phyloP scores from a whole-genome alignment of 805 yeast genomes.

The Ogataea nonfermentans region DNA sequence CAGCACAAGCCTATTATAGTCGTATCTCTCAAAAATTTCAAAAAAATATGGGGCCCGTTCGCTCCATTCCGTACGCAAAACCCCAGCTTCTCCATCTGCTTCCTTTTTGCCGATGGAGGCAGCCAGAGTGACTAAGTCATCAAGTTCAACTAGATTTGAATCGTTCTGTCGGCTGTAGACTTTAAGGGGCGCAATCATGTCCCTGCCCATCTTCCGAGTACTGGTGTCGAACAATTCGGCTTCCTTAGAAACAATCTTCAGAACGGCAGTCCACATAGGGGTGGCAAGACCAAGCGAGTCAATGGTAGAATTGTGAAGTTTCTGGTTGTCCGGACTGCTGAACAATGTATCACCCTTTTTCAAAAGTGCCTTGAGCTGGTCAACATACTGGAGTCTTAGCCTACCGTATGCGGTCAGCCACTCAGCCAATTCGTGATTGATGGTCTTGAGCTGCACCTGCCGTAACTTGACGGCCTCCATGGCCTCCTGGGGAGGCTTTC shows the following conservation, averaged over 20 bases:
- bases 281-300: slow-evolving; percentile 46
- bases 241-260: slow-evolving; percentile 44
- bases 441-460: slow-evolving; percentile 48
- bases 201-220: slow-evolving; percentile 51
- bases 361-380: slow-evolving; percentile 42
- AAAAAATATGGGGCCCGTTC: slow-evolving; percentile 74
- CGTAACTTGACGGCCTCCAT: slow-evolving; percentile 59
- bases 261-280: slow-evolving; percentile 44
- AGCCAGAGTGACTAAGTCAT: slow-evolving; percentile 34
- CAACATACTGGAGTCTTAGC: slow-evolving; percentile 45
- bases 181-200: slow-evolving; percentile 53
- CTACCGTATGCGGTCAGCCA: slow-evolving; percentile 57
- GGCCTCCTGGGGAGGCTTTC: slow-evolving; percentile 55
- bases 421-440: slow-evolving; percentile 60
- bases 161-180: slow-evolving; percentile 54
- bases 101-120: slow-evolving; percentile 21
- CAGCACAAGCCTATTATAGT: slow-evolving; percentile 56
- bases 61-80: slow-evolving; percentile 65
- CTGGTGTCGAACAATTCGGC: slow-evolving; percentile 44
- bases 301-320: slow-evolving; percentile 46
- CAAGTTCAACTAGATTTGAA: slow-evolving; percentile 40
- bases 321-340: slow-evolving; percentile 36
- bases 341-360: slow-evolving; percentile 37
- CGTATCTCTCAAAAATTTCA: slow-evolving; percentile 71
- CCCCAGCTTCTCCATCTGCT: slow-evolving; percentile 32